These are phyloP conservation scores for Monilinia fructigena DNA, from an alignment of 2,329 filamentous ascomycete species.

Conservation along the genomic window DNA sequence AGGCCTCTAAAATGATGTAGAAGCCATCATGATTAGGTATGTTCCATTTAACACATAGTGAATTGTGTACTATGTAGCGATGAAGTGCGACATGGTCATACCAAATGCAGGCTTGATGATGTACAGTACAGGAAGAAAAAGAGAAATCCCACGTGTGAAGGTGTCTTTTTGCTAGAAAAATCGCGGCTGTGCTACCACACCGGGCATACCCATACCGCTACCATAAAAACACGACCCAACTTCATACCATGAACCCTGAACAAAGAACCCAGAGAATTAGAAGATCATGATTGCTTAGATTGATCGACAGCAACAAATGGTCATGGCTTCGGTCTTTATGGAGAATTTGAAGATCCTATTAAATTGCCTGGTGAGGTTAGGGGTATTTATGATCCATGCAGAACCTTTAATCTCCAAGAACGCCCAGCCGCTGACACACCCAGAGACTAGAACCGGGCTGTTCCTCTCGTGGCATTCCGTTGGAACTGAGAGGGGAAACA, in stretches of 20 bases:
- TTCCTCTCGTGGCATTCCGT: conserved; percentile 14
- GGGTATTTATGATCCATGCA: conserved; percentile 20
- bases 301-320: conserved; percentile 23
- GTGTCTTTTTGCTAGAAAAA: conserved; percentile 14
- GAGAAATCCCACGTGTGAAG: conserved; percentile 21
- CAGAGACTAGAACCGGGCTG: conserved; percentile 15
- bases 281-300: conserved; percentile 21
- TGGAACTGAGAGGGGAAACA: conserved; percentile 5
- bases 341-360: conserved; percentile 22
- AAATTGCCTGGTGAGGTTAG: conserved; percentile 14
- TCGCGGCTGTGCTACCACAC: conserved; percentile 22
- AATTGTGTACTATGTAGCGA: conserved; percentile 6
- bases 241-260: conserved; percentile 19
- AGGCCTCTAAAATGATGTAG: conserved; percentile 1
- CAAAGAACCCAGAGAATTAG: conserved; percentile 4
- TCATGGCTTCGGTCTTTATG: conserved; percentile 22
- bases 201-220: conserved; percentile 6
- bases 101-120: conserved; percentile 11
- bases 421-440: conserved; percentile 17
- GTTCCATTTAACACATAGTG: conserved; percentile 12
- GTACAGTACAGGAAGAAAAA: conserved; percentile 18
- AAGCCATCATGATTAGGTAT: conserved; percentile 6
- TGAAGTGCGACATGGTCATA: conserved; percentile 17
- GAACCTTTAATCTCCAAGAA: conserved; percentile 15
- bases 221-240: conserved; percentile 19